phyloP scores from a whole-genome alignment of 208 protist genomes.

The Crithidia brevicula region DNA sequence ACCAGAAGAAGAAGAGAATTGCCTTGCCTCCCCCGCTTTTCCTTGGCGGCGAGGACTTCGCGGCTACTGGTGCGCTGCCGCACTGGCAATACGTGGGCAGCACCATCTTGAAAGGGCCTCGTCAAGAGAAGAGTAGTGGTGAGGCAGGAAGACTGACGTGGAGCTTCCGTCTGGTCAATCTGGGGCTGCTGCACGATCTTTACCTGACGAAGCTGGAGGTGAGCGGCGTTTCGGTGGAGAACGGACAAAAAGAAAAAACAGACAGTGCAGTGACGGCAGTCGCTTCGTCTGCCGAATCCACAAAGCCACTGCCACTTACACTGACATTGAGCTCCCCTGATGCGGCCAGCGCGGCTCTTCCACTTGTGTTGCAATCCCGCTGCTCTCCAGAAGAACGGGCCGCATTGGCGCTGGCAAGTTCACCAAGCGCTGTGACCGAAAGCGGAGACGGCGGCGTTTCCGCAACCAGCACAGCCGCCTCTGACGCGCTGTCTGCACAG shows the following conservation, averaged over 20 bases:
- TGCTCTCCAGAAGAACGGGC: slow-evolving; percentile 21
- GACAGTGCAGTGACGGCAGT: background rate
- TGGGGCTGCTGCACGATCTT: slow-evolving; percentile 13
- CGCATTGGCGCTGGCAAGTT: background rate
- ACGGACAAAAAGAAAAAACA: background rate
- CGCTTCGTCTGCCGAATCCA: too few species aligned
- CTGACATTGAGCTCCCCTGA: background rate
- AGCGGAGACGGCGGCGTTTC: too few species aligned
- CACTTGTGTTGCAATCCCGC: slow-evolving; percentile 1
- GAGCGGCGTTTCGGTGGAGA: background rate
- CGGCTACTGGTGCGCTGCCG: slow-evolving; percentile 7
- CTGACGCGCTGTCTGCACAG: background rate
- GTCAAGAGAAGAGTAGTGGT: background rate
- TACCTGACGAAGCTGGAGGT: slow-evolving; percentile 18
- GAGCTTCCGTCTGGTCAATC: slow-evolving; percentile 17
- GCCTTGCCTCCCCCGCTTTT: slow-evolving; percentile 20
- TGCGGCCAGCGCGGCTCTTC: slow-evolving; percentile 8
- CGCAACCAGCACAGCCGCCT: too few species aligned
- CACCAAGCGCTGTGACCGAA: too few species aligned
- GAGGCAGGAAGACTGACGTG: background rate
- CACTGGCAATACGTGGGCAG: slow-evolving; percentile 3
- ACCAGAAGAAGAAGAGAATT: background rate
- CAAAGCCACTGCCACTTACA: too few species aligned
- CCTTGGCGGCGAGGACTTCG: slow-evolving; percentile 13
- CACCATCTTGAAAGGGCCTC: too few species aligned